Base-by-base conservation (phyloP, 2,329 filamentous ascomycete species). In the Stromatinia cepivora region DNA sequence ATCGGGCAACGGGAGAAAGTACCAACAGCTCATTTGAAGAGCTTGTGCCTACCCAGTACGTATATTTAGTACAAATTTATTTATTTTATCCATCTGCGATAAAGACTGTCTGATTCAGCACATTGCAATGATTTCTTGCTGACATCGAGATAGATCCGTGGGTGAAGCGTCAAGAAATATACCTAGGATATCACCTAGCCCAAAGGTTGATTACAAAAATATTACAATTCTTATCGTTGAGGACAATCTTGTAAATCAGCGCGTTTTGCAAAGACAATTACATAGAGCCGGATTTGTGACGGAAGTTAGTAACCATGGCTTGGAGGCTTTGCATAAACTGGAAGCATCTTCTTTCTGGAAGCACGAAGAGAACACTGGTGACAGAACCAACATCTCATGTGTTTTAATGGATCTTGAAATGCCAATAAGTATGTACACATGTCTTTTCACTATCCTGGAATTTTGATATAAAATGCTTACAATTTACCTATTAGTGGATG, bases 361-460 rank as follows among this genome's bases (percentile, higher is more conserved):
- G 46, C 61, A 62, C 36, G 61, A 45, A 36, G 54, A 11, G 5
- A 53, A 46, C 31, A 42, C 28, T 1, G 79, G 83, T 20, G 82
- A 86, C 61, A 54, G 34, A 63, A 68, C 7, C 13, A 39, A 28
- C n/a, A 84, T 91, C 31, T 87, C 86, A 17, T 84, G 92, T 58
- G 88, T 93, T 10, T 79, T 93, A 7, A 93, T 93, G 90, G 91
- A 94, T 76, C 83, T 93, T 63, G 90, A 93, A 76, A 93, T 93
- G 91, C 91, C 91, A 1, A 85, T 93, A 59, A 93, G 66, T 68
- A 68, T 46, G 57, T 63, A 15, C 4, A 58, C 7, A 42, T 17
- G 7, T 74, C 91, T 91, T 53, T 86, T 91, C 80, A 89, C 88
- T 2, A 92, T 90, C 73, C 88, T 90, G 17, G 84, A 84, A 15